Conservation (phyloP, 208 protist species). For the Balamuthia mandrillaris region DNA sequence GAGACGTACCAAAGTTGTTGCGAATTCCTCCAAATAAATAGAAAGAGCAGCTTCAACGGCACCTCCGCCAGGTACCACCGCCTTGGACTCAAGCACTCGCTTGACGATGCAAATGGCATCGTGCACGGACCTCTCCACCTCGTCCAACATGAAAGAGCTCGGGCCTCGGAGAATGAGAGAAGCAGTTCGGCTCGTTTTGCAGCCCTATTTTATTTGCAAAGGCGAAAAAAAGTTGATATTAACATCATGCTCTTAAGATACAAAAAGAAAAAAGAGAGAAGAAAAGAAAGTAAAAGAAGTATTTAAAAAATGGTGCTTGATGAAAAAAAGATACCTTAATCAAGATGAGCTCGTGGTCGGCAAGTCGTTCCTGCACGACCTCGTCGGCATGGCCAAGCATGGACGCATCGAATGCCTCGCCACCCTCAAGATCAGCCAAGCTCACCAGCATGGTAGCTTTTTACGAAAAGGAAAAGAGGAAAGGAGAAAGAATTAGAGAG, state of each 20-base stretch:
- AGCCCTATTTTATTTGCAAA: conserved; percentile 24
- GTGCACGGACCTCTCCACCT: conserved; percentile 97
- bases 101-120: conserved; percentile 98
- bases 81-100: conserved; percentile 93
- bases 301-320: no score
- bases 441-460: conserved; percentile 80
- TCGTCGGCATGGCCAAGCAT: conserved; percentile 89
- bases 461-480: neutral
- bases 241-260: neutral
- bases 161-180: conserved; percentile 98
- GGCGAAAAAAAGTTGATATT: neutral
- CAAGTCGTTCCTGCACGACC: conserved; percentile 90
- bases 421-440: conserved; percentile 94
- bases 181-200: conserved; percentile 74
- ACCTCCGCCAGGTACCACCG: conserved; percentile 96
- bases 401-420: conserved; percentile 91
- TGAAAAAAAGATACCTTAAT: conserved; percentile 71
- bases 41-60: conserved; percentile 96
- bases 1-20: conserved; percentile 82
- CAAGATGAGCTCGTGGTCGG: conserved; percentile 95
- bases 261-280: neutral
- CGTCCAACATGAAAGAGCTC: conserved; percentile 94
- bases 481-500: neutral
- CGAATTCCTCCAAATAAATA: conserved; percentile 97
- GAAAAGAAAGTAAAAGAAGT: neutral